phyloP scores from a whole-genome alignment of 2,329 filamentous ascomycete species.

The Trichoderma asperellum region DNA sequence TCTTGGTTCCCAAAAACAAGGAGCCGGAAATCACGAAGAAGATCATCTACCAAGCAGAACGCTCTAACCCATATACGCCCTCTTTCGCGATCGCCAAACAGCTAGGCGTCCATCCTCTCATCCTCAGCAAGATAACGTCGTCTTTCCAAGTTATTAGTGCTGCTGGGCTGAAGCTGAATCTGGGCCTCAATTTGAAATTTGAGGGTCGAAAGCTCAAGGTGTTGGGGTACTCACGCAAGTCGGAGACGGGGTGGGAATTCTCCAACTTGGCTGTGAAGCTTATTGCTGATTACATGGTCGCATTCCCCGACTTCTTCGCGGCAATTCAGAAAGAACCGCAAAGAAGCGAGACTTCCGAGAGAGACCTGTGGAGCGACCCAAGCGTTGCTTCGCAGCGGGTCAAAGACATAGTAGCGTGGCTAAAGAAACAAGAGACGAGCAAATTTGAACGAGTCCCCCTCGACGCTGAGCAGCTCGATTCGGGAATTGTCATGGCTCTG shows the following conservation, averaged over 20 bases:
- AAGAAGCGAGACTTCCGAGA: constrained; percentile 80
- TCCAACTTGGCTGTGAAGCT: constrained; percentile 81
- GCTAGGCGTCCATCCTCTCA: constrained; percentile 79
- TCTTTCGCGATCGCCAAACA: constrained; percentile 87
- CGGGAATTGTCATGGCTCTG: constrained; percentile 80
- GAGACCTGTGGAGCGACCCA: constrained; percentile 79
- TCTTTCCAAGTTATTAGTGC: constrained; percentile 82
- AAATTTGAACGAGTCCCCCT: constrained; percentile 94
- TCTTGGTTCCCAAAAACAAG: constrained; percentile 71
- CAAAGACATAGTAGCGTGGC: constrained; percentile 91
- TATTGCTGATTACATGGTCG: constrained; percentile 85
- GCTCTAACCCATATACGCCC: constrained; percentile 75
- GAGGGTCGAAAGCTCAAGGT: constrained; percentile 96
- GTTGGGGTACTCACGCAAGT: constrained; percentile 89
- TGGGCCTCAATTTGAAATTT: constrained; percentile 96
- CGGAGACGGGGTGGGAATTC: constrained; percentile 90
- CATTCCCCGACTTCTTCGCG: constrained; percentile 93
- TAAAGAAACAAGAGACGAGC: constrained; percentile 89
- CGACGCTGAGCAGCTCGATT: constrained; percentile 95
- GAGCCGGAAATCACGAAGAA: constrained; percentile 81
- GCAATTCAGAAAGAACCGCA: constrained; percentile 84
- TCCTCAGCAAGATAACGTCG: constrained; percentile 93
- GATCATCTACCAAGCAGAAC: constrained; percentile 72
- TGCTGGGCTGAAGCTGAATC: constrained; percentile 80
- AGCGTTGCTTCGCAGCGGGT: constrained; percentile 76